phyloP scores from a whole-genome alignment of 495 filamentous ascomycete genomes.

The Jackrogersella minutella region DNA sequence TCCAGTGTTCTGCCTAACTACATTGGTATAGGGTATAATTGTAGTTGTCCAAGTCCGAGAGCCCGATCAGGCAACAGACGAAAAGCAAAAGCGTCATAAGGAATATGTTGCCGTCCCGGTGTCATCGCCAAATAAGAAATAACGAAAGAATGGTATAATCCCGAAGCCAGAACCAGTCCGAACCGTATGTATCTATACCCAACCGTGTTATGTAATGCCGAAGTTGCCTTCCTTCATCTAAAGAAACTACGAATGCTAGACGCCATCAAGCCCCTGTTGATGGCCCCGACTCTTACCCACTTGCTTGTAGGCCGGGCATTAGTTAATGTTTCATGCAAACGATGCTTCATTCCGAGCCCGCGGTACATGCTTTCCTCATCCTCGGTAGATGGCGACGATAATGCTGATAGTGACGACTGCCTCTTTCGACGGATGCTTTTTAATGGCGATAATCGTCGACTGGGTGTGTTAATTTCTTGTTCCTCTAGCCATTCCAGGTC shows the following conservation, averaged over 20 bases:
- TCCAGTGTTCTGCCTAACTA: conserved; percentile 30
- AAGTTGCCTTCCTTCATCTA: conserved; percentile 42
- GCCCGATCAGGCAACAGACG: conserved; percentile 10
- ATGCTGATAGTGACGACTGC: conserved; percentile 27
- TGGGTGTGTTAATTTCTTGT: conserved; percentile 18
- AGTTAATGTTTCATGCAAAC: conserved; percentile 35
- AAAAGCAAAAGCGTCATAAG: conserved; percentile 24
- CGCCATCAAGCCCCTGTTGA: conserved; percentile 51
- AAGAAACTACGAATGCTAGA: conserved; percentile 56
- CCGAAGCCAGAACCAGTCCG: conserved; percentile 35
- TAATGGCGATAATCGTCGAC: conserved; percentile 27
- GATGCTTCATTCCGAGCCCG: conserved; percentile 30
- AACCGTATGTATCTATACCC: conserved; percentile 34
- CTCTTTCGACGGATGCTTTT: conserved; percentile 23
- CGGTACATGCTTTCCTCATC: conserved; percentile 45
- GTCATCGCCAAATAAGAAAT: conserved; percentile 16
- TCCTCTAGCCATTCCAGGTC: conserved; percentile 37
- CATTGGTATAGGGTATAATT: conserved; percentile 37
- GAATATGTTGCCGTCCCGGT: conserved; percentile 20
- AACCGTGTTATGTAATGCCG: conserved; percentile 26
- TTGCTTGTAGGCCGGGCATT: conserved; percentile 39
- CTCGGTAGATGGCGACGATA: conserved; percentile 36
- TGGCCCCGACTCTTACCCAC: conserved; percentile 46
- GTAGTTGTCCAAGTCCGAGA: conserved; percentile 26
- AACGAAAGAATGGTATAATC: conserved; percentile 42